Evolutionary conservation across 2,329 filamentous ascomycete genomes (phyloP).

Genomic region (Pseudocercospora fijiensis): DNA sequence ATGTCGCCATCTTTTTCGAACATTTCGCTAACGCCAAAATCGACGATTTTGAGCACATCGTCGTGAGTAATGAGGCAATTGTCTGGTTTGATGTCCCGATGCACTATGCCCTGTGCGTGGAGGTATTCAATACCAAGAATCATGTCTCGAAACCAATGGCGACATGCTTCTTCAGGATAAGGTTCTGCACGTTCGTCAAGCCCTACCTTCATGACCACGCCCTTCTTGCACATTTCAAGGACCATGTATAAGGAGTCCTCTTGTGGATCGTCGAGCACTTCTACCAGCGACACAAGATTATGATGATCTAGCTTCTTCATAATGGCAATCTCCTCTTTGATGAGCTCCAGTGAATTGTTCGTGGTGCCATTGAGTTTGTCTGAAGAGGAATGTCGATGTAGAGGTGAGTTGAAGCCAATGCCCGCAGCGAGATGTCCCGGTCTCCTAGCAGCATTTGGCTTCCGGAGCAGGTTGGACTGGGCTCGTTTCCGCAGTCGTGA

Average conservation of each 20-base stretch:
- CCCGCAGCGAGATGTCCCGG: constrained; percentile 54
- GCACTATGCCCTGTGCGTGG: constrained; percentile 90
- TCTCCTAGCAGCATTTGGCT: constrained; percentile 55
- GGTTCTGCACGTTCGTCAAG: constrained; percentile 79
- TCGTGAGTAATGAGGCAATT: constrained; percentile 88
- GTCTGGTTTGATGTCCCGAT: constrained; percentile 96
- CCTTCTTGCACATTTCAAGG: constrained; percentile 97
- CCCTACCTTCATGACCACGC: constrained; percentile 93
- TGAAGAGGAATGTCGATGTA: constrained; percentile 59
- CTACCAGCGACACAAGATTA: constrained; percentile 88
- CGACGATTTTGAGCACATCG: constrained; percentile 92
- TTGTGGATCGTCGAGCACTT: constrained; percentile 91
- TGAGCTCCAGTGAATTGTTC: constrained; percentile 76
- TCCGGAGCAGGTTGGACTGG: constrained; percentile 80
- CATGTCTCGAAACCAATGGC: constrained; percentile 91
- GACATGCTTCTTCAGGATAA: constrained; percentile 77
- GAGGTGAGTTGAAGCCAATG: constrained; percentile 61
- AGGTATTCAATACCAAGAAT: constrained; percentile 94
- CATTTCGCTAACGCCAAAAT: constrained; percentile 99
- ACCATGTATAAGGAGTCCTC: constrained; percentile 99
- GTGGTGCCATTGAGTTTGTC: constrained; percentile 49
- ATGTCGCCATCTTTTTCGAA: constrained; percentile 86
- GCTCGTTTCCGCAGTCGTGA: constrained; percentile 82
- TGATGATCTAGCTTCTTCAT: constrained; percentile 98
- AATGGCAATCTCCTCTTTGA: constrained; percentile 94